These are phyloP conservation scores for Salvia hispanica DNA, from an alignment of 257 asterid species.

Conservation along the genomic window DNA sequence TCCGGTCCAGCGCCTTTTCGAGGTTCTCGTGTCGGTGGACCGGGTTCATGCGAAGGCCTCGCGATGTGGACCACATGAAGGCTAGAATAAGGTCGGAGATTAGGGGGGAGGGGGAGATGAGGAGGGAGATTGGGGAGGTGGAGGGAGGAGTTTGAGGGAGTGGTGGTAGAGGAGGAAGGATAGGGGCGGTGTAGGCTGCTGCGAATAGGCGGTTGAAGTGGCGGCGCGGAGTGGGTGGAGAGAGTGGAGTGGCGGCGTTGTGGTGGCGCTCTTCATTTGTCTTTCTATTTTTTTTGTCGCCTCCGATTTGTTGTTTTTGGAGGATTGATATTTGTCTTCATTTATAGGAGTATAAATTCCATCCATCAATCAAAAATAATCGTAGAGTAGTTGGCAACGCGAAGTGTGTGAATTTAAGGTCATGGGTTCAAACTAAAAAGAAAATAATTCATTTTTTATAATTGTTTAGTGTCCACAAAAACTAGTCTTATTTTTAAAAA, in stretches of 20 bases:
- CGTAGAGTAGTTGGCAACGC: too few relatives aligned
- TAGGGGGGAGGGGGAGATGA: constrained; percentile 43
- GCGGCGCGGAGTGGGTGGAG: constrained; percentile 44
- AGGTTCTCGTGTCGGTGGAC: constrained; percentile 45
- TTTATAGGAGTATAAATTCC: neutral
- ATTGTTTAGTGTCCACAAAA: too few relatives aligned
- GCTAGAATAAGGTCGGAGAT: constrained; percentile 55
- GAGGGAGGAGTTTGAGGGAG: constrained; percentile 40
- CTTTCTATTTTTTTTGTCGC: neutral
- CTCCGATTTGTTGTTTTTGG: neutral
- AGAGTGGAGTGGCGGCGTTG: constrained; percentile 54
- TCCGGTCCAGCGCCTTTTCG: constrained; percentile 28
- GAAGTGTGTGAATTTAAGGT: too few relatives aligned
- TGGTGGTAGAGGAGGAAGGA: constrained; percentile 55
- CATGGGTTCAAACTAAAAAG: too few relatives aligned
- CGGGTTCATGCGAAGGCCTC: constrained; percentile 66
- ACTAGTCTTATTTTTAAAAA: too few relatives aligned
- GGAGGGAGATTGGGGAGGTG: constrained; percentile 30
- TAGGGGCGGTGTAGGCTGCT: constrained; percentile 41
- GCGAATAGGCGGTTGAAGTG: constrained; percentile 67
- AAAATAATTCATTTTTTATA: too few relatives aligned
- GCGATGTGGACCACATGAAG: constrained; percentile 66
- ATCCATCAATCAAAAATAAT: too few relatives aligned
- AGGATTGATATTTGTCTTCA: neutral
- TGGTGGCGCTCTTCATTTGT: constrained; percentile 35